Conservation (phyloP, 1,284 basidiomycete genomes). For the Rhodotorula sp. region DNA sequence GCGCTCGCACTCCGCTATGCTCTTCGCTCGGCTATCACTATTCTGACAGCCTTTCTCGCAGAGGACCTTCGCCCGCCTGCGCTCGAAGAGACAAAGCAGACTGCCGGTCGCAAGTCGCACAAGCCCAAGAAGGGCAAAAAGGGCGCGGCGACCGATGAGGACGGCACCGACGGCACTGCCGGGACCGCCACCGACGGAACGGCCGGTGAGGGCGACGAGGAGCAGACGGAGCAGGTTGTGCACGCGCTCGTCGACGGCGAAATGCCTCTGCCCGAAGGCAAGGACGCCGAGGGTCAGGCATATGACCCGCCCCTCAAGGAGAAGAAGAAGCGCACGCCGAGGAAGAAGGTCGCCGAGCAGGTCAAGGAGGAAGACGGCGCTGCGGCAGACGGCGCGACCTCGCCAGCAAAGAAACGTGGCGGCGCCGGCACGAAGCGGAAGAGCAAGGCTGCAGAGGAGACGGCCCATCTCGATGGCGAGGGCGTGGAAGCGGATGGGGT, state of each 20-base stretch:
- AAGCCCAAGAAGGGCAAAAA: slow-evolving; percentile 49
- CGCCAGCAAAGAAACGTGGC: neutral
- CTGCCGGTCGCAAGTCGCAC: slow-evolving; percentile 50
- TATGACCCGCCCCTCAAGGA: slow-evolving; percentile 1
- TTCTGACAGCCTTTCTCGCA: neutral
- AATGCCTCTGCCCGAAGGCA: slow-evolving; percentile 44
- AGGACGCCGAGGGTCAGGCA: slow-evolving; percentile 44
- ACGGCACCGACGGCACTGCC: neutral
- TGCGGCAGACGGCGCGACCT: neutral
- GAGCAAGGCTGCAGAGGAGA: neutral
- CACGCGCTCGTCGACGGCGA: slow-evolving; percentile 48
- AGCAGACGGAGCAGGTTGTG: slow-evolving; percentile 40
- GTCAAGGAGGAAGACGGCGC: neutral
- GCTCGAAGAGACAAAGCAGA: slow-evolving; percentile 53
- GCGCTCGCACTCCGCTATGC: neutral
- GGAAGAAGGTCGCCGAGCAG: neutral
- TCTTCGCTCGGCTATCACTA: neutral
- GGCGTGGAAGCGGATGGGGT: neutral
- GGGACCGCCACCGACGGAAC: slow-evolving; percentile 9
- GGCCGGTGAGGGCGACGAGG: neutral
- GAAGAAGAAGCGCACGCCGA: slow-evolving; percentile 3
- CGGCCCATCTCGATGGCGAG: neutral
- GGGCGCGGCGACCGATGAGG: slow-evolving; percentile 7
- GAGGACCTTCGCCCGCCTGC: slow-evolving; percentile 53
- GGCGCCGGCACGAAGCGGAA: neutral